phyloP scores from a whole-genome alignment of 208 protist genomes.

The Jaenimonas drosophilae region DNA sequence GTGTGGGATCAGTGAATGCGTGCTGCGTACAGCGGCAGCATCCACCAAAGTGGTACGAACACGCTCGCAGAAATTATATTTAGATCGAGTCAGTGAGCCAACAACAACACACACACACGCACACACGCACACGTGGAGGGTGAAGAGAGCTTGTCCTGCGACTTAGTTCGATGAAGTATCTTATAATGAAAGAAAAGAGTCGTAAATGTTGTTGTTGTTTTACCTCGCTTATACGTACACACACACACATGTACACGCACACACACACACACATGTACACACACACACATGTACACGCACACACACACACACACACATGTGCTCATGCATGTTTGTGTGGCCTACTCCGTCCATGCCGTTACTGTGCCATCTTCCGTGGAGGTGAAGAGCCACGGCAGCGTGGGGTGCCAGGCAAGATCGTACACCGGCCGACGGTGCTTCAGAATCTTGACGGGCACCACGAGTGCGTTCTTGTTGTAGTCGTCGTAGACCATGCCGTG shows the following conservation, averaged over 20 bases:
- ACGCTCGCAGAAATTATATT: too few relatives aligned
- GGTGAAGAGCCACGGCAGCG: slow-evolving; percentile 98
- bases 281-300: neutral
- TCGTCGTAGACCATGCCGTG: slow-evolving; percentile 96
- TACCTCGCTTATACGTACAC: slow-evolving; percentile 2
- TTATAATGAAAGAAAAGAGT: too few relatives aligned
- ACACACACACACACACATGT: slow-evolving; percentile 2
- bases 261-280: neutral
- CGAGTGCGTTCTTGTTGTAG: slow-evolving; percentile 96
- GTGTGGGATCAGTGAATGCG: too few relatives aligned
- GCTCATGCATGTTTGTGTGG: neutral
- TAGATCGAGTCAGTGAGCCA: too few relatives aligned
- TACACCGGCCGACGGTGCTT: slow-evolving; percentile 91
- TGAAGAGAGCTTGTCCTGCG: too few relatives aligned
- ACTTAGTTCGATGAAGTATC: too few relatives aligned
- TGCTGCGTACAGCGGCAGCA: too few relatives aligned
- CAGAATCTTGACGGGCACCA: slow-evolving; percentile 99
- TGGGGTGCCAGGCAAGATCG: slow-evolving; percentile 95
- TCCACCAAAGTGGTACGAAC: too few relatives aligned
- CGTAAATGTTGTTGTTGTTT: too few relatives aligned
- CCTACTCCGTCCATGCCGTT: slow-evolving; percentile 87
- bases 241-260: neutral
- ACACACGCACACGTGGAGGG: too few relatives aligned
- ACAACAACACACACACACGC: too few relatives aligned
- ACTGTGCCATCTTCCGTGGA: slow-evolving; percentile 94